Conservation (phyloP, 805 yeast species). For the Candida maesae region DNA sequence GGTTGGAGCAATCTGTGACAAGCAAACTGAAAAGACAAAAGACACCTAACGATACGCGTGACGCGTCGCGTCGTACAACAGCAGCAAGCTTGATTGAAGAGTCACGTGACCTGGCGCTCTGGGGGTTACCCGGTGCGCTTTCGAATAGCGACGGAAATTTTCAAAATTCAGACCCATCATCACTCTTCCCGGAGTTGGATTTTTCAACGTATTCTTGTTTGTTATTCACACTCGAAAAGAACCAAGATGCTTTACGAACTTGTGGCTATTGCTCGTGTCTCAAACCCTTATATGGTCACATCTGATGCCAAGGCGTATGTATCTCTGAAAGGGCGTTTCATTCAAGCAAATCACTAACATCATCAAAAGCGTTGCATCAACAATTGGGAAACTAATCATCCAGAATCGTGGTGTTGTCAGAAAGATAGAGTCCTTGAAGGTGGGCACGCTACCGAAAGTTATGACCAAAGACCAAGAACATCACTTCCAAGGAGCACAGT, state of each 20-base stretch:
- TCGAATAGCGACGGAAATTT: too few species aligned
- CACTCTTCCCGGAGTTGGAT: neutral
- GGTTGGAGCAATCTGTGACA: too few species aligned
- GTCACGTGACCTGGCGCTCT: too few species aligned
- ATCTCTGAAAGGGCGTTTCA: neutral
- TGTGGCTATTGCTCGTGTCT: conserved; percentile 81
- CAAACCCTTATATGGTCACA: conserved; percentile 48
- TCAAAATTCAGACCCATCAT: too few species aligned
- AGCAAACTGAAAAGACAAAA: too few species aligned
- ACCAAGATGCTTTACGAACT: conserved; percentile 83
- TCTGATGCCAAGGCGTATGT: conserved; percentile 57
- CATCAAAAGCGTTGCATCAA: conserved; percentile 38
- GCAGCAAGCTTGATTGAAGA: too few species aligned
- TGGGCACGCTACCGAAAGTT: conserved; percentile 72
- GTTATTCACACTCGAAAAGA: too few species aligned
- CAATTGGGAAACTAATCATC: conserved; percentile 78
- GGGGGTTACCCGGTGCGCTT: too few species aligned
- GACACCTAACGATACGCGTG: too few species aligned
- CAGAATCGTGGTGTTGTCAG: conserved; percentile 94
- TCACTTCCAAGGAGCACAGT: conserved; percentile 88
- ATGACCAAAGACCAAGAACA: conserved; percentile 82
- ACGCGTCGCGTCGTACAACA: too few species aligned
- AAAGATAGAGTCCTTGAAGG: conserved; percentile 74
- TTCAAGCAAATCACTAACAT: conserved; percentile 1
- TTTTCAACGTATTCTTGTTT: too few species aligned